Conservation (phyloP, 2,329 filamentous ascomycete species). For the Anthostomella pinea region DNA sequence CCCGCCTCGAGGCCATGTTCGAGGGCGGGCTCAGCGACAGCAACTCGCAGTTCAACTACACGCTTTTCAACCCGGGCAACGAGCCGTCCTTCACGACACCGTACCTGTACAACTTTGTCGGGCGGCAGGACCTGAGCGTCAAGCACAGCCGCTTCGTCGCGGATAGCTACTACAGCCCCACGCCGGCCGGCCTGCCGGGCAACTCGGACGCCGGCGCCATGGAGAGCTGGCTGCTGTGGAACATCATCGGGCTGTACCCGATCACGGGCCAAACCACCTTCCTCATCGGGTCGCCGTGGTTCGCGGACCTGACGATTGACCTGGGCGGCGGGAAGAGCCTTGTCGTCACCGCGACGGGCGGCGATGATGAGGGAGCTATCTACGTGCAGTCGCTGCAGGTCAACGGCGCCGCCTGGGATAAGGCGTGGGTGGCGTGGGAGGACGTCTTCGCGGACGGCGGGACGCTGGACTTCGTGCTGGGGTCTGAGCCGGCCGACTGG, state of each 20-base stretch:
- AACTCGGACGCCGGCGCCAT: slow-evolving; percentile 72
- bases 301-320: slow-evolving; percentile 55
- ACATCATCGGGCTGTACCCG: slow-evolving; percentile 66
- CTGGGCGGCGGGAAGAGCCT: slow-evolving; percentile 55
- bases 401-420: slow-evolving; percentile 61
- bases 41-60: slow-evolving; percentile 44
- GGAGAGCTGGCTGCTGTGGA: slow-evolving; percentile 69
- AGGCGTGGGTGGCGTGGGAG: slow-evolving; percentile 63
- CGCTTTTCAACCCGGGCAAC: slow-evolving; percentile 57
- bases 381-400: slow-evolving; percentile 66
- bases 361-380: slow-evolving; percentile 44
- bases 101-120: slow-evolving; percentile 67
- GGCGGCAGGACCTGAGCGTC: slow-evolving; percentile 60
- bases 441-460: slow-evolving; percentile 65
- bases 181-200: slow-evolving; percentile 58
- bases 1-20: slow-evolving; percentile 61
- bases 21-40: slow-evolving; percentile 44
- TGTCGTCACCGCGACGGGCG: slow-evolving; percentile 51
- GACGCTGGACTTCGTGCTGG: slow-evolving; percentile 63
- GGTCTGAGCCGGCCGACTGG: slow-evolving; percentile 51
- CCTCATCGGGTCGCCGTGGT: slow-evolving; percentile 63
- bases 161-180: slow-evolving; percentile 56
- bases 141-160: slow-evolving; percentile 56
- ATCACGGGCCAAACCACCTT: slow-evolving; percentile 68
- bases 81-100: slow-evolving; percentile 64